A percentile compares a stretch with the other conserved stretches of the same genome.
Evolutionary conservation across 1,284 basidiomycete species (phyloP).

Genomic region (Moesziomyces aphidis): DNA sequence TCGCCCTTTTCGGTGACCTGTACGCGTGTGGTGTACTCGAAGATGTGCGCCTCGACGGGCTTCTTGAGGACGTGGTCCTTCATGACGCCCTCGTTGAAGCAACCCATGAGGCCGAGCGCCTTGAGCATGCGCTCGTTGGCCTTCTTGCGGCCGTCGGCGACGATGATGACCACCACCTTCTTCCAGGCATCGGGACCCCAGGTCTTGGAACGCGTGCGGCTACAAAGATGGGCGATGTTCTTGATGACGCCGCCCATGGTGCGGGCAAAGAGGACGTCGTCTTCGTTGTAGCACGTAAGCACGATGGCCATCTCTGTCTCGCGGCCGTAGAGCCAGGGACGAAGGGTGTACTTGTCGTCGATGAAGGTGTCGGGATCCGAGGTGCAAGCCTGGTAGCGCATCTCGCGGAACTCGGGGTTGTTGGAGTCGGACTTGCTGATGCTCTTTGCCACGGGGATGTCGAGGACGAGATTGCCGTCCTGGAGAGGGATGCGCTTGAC

Average conservation of each 20-base stretch:
- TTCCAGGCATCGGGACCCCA: conserved; percentile 98
- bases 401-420: conserved; percentile 83
- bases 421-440: conserved; percentile 72
- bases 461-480: conserved; percentile 68
- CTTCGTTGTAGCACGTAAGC: conserved; percentile 93
- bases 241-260: conserved; percentile 95
- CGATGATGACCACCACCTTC: conserved; percentile 77
- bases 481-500: conserved; percentile 68
- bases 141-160: conserved; percentile 92
- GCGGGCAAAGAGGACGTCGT: conserved; percentile 90
- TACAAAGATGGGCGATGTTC: conserved; percentile 75
- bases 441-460: conserved; percentile 65
- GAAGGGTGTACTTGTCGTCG: conserved; percentile 81
- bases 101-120: conserved; percentile 74
- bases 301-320: conserved; percentile 84
- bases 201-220: conserved; percentile 89
- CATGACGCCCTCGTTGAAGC: conserved; percentile 79
- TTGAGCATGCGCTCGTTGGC: conserved; percentile 93
- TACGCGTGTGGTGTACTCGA: conserved; percentile 94
- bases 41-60: conserved; percentile 90
- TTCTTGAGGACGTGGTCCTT: conserved; percentile 88
- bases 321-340: conserved; percentile 81
- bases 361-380: conserved; percentile 85
- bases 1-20: conserved; percentile 87
- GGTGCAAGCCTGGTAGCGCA: conserved; percentile 69